phyloP scores from a whole-genome alignment of 176 grass and related monocot species.

The Cenchrus purpureus region DNA sequence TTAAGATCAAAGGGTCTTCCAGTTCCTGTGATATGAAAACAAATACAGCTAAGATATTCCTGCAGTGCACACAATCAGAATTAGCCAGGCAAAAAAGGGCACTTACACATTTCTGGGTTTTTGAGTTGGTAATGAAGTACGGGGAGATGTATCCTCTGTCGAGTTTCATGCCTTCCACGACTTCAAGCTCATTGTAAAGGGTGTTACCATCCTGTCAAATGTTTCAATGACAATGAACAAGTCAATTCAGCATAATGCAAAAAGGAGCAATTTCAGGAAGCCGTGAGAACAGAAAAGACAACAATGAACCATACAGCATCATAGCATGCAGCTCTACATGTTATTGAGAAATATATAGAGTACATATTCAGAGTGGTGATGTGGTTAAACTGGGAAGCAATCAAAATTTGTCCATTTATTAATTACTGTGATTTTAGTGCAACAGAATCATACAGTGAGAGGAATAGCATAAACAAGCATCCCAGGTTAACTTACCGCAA shows the following conservation, averaged over 20 bases:
- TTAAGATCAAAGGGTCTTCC: constrained; percentile 90
- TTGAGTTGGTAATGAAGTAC: constrained; percentile 90
- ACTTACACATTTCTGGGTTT: constrained; percentile 99
- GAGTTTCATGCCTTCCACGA: constrained; percentile 99
- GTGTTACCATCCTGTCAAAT: constrained; percentile 85
- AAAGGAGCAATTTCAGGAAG: not conserved
- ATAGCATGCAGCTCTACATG: not conserved
- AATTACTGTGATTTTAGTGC: not conserved
- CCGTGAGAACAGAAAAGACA: not conserved
- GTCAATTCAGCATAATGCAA: constrained; percentile 9
- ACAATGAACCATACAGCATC: not conserved
- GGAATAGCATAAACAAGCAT: not conserved
- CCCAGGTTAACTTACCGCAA: constrained; percentile 64
- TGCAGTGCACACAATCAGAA: not conserved
- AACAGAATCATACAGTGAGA: not conserved
- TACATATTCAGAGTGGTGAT: not conserved
- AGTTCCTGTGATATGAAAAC: constrained; percentile 61
- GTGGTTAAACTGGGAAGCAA: not conserved
- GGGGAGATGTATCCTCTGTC: constrained; percentile 98
- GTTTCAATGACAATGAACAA: not conserved
- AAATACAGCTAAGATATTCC: not conserved
- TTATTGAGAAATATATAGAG: not conserved
- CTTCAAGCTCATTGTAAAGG: constrained; percentile 90
- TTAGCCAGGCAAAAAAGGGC: not conserved
- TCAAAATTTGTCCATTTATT: not conserved